These are phyloP conservation scores for Nannochloris sp. DNA, from an alignment of 139 green algal genomes.

Conservation along the genomic window DNA sequence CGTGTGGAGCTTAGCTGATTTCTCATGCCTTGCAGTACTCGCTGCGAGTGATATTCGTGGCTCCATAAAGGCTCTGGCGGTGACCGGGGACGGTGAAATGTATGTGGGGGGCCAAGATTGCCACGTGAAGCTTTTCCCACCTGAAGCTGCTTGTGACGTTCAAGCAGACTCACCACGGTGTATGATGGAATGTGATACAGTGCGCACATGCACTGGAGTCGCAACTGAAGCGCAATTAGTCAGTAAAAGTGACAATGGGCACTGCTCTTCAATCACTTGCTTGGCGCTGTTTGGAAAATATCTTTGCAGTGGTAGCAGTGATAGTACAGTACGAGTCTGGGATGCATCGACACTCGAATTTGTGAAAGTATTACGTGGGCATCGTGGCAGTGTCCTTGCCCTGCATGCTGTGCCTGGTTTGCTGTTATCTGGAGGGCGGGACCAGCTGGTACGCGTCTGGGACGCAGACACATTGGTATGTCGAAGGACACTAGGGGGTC, in stretches of 20 bases:
- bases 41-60: slow-evolving; percentile 21
- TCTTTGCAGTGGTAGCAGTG: slow-evolving; percentile 35
- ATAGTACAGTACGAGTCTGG: slow-evolving; percentile 73
- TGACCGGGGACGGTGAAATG: slow-evolving; percentile 3
- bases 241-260: slow-evolving; percentile 18
- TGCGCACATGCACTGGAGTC: background rate
- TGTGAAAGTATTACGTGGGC: slow-evolving; percentile 53
- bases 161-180: background rate
- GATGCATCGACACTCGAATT: slow-evolving; percentile 34
- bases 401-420: slow-evolving; percentile 54
- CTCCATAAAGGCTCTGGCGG: slow-evolving; percentile 23
- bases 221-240: background rate
- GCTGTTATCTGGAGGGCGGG: slow-evolving; percentile 71
- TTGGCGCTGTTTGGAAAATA: slow-evolving; percentile 44
- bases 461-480: slow-evolving; percentile 81
- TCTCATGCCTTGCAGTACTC: slow-evolving; percentile 25
- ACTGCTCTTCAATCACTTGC: slow-evolving; percentile 53
- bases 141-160: slow-evolving; percentile 9
- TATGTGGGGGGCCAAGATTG: slow-evolving; percentile 49
- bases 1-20: slow-evolving; percentile 15
- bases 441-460: slow-evolving; percentile 86
- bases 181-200: background rate
- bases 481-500: slow-evolving; percentile 69
- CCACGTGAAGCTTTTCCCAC: background rate
- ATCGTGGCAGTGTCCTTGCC: slow-evolving; percentile 71